phyloP scores from a whole-genome alignment of 306 rosid genomes.

The Parietaria judaica region DNA sequence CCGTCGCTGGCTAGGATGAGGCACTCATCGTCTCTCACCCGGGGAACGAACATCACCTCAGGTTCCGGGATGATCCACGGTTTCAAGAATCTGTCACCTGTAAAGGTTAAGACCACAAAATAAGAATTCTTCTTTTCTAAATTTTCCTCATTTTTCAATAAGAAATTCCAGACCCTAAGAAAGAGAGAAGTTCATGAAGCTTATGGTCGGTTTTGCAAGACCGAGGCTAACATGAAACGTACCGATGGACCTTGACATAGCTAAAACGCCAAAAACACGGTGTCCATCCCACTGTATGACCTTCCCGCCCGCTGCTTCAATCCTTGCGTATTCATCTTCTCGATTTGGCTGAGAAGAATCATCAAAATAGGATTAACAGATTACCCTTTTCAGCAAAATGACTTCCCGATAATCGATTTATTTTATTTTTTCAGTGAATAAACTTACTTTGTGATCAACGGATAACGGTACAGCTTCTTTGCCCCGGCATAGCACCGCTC shows the following conservation, averaged over 20 bases:
- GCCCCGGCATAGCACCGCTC: constrained; percentile 53
- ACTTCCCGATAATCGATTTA: neutral
- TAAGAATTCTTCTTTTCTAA: neutral
- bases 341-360: constrained; percentile 41
- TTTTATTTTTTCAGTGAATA: neutral
- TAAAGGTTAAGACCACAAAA: neutral
- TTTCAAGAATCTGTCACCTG: constrained; percentile 53
- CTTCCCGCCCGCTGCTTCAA: constrained; percentile 53
- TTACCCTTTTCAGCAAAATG: neutral
- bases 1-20: constrained; percentile 58
- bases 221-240: constrained; percentile 5
- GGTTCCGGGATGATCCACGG: constrained; percentile 61
- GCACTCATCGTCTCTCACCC: constrained; percentile 47
- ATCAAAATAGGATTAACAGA: neutral
- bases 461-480: constrained; percentile 45
- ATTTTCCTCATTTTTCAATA: too few species aligned
- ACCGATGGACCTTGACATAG: constrained; percentile 63
- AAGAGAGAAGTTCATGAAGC: neutral
- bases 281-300: constrained; percentile 54
- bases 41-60: constrained; percentile 38
- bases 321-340: constrained; percentile 47
- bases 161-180: neutral
- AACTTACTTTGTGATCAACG: constrained; percentile 46
- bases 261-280: constrained; percentile 54
- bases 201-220: neutral